These are phyloP conservation scores for Ceraceosorus guamensis DNA, from an alignment of 1,284 basidiomycete species.

Conservation along the genomic window DNA sequence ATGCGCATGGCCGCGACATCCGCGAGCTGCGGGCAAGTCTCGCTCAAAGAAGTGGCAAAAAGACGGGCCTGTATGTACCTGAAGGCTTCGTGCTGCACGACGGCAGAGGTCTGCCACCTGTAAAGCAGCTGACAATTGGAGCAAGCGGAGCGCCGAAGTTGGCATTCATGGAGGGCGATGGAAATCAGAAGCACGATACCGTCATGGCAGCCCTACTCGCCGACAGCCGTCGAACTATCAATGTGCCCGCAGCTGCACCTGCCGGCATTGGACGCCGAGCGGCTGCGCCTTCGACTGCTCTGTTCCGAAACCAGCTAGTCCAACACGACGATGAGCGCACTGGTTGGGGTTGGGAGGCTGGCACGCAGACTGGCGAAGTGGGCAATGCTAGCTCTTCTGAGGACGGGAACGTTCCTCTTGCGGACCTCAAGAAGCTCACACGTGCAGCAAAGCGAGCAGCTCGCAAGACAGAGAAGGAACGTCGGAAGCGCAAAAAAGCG, in stretches of 20 bases:
- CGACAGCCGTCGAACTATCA: not conserved
- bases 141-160: constrained; percentile 28
- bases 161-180: constrained; percentile 16
- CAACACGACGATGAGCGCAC: constrained; percentile 40
- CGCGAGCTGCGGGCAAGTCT: not conserved
- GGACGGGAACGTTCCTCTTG: constrained; percentile 15
- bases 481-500: constrained; percentile 29
- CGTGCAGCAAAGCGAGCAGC: constrained; percentile 17
- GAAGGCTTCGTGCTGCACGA: constrained; percentile 39
- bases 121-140: constrained; percentile 26
- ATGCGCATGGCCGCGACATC: not conserved
- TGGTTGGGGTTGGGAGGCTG: constrained; percentile 45
- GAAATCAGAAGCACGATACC: constrained; percentile 23
- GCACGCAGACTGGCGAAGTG: constrained; percentile 7
- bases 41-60: too few species aligned
- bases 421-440: constrained; percentile 14
- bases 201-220: constrained; percentile 13
- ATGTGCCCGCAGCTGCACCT: constrained; percentile 30
- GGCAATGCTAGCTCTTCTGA: not conserved
- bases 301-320: constrained; percentile 46
- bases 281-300: constrained; percentile 37
- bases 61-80: constrained; percentile 27
- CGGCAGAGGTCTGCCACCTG: constrained; percentile 24
- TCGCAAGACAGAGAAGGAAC: constrained; percentile 24
- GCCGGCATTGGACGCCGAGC: constrained; percentile 39